Evolutionary conservation across 2,329 filamentous ascomycete genomes (phyloP).

Genomic region (Xylariaceae sp.): DNA sequence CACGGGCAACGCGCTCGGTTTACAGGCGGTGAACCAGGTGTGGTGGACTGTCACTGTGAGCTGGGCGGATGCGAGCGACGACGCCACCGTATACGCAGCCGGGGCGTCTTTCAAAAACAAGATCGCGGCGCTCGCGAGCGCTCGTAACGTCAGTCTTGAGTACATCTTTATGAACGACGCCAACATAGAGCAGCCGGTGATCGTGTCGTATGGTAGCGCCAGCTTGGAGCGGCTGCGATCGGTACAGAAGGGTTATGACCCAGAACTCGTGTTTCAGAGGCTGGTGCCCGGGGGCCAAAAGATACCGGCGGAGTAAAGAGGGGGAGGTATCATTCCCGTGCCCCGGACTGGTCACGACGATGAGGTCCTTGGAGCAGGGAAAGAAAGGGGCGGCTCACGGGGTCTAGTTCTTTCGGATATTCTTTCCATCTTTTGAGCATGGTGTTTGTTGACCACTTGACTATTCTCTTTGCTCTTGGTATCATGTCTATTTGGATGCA

Average conservation of each 20-base stretch:
- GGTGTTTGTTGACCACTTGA: too few relatives aligned
- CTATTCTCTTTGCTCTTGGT: too few relatives aligned
- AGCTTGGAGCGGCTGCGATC: conserved; percentile 3
- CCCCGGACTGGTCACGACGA: too few relatives aligned
- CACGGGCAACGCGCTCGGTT: conserved; percentile 7
- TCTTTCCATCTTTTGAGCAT: too few relatives aligned
- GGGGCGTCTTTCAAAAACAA: conserved; percentile 1
- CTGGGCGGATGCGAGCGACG: conserved; percentile 10
- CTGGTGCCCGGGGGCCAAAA: conserved; percentile 13
- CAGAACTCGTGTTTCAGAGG: conserved; percentile 6
- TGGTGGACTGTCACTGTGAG: conserved; percentile 4
- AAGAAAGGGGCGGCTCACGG: too few relatives aligned
- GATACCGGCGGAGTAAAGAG: neutral
- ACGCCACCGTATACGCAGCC: conserved; percentile 2
- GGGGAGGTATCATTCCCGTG: too few relatives aligned
- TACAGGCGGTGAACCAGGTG: conserved; percentile 9
- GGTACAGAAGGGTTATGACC: conserved; percentile 8
- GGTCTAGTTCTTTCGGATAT: too few relatives aligned
- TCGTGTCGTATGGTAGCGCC: conserved; percentile 8
- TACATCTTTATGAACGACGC: conserved; percentile 16
- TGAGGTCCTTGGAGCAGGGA: too few relatives aligned
- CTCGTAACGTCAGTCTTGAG: neutral
- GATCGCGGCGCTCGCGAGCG: neutral
- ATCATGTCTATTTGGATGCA: too few relatives aligned
- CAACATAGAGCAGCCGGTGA: conserved; percentile 10